These are phyloP conservation scores for Dictyostelium discoideum DNA, from an alignment of 78 protist genomes.

Conservation along the genomic window DNA sequence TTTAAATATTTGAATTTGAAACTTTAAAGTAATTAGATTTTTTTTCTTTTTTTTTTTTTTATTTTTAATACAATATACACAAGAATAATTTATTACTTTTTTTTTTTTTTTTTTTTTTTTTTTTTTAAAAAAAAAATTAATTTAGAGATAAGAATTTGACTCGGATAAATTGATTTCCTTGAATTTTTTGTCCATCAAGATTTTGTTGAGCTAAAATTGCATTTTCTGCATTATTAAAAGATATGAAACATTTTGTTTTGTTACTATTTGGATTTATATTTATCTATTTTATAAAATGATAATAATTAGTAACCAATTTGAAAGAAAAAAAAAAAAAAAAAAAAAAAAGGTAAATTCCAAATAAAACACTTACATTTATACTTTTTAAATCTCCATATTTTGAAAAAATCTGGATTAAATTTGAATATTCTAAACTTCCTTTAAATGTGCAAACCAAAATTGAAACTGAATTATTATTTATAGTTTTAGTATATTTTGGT, in stretches of 20 bases:
- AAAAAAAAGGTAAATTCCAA: background rate
- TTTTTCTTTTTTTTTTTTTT: background rate
- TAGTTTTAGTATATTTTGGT: background rate
- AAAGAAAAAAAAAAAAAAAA: background rate
- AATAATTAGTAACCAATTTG: background rate
- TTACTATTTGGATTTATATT: slow-evolving; percentile 20
- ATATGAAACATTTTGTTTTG: slow-evolving; percentile 20
- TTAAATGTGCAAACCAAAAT: slow-evolving; percentile 39
- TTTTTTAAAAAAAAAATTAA: background rate
- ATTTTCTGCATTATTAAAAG: slow-evolving; percentile 22
- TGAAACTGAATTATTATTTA: background rate
- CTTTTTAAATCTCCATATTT: slow-evolving; percentile 57
- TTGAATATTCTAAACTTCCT: slow-evolving; percentile 24
- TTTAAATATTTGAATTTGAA: too few relatives aligned
- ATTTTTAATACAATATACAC: background rate
- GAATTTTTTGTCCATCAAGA: slow-evolving; percentile 1
- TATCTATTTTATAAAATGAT: background rate
- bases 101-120: background rate
- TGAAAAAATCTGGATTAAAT: slow-evolving; percentile 30
- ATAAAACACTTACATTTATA: slow-evolving; percentile 17
- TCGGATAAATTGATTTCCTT: slow-evolving; percentile 9
- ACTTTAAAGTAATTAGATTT: background rate
- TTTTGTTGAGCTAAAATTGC: slow-evolving; percentile 38
- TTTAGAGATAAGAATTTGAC: slow-evolving; percentile 10
- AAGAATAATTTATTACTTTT: background rate